Conservation (phyloP, 352 stramenopile genomes). For the Blastocystis hominis region DNA sequence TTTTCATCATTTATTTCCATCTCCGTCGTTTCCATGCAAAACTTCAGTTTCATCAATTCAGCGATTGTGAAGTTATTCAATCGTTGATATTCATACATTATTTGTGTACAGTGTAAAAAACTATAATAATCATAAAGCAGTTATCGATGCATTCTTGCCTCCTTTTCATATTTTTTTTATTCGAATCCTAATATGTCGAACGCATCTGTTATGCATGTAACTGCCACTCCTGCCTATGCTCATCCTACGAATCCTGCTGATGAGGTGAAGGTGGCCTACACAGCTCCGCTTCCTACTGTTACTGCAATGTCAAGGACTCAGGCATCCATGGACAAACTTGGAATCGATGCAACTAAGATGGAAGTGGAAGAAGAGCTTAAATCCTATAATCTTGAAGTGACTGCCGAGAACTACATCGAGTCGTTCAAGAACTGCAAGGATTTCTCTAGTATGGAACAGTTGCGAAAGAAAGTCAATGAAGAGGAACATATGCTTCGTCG, state of each 20-base stretch:
- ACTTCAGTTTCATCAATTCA: too few relatives aligned
- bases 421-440: constrained; percentile 5
- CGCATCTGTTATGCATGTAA: background rate
- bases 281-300: background rate
- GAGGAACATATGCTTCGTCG: constrained; percentile 62
- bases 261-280: constrained; percentile 44
- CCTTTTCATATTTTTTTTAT: constrained; percentile 15
- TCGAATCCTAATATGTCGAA: constrained; percentile 17
- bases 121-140: background rate
- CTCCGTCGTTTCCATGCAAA: too few relatives aligned
- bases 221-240: constrained; percentile 12
- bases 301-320: constrained; percentile 44
- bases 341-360: constrained; percentile 31
- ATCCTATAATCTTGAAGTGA: constrained; percentile 14
- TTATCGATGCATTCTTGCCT: background rate
- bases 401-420: constrained; percentile 57
- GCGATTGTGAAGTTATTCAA: too few relatives aligned
- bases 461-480: constrained; percentile 57
- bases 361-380: constrained; percentile 39
- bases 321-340: constrained; percentile 37
- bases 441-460: constrained; percentile 8
- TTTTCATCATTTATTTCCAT: too few relatives aligned
- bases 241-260: background rate
- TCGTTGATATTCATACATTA: too few relatives aligned
- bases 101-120: background rate